Conservation (phyloP, 208 protist genomes). For the Acanthamoeba rhysodes region DNA sequence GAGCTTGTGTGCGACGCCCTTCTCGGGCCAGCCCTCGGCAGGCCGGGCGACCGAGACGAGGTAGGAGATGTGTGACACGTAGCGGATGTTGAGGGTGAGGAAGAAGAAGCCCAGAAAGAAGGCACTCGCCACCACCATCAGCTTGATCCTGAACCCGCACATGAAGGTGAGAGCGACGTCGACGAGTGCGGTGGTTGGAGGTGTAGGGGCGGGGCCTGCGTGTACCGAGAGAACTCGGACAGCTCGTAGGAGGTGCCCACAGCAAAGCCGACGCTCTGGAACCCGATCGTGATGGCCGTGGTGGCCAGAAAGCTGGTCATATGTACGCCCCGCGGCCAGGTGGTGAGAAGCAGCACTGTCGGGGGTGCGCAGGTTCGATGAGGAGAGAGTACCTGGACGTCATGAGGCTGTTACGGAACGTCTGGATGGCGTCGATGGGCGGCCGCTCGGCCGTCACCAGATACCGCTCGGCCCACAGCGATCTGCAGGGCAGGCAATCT, state of each 20-base stretch:
- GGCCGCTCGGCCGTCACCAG: conserved; percentile 29
- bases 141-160: conserved; percentile 11
- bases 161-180: no score
- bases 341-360: no score
- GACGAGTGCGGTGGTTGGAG: background rate
- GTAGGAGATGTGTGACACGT: conserved; percentile 27
- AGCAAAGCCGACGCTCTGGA: conserved; percentile 27
- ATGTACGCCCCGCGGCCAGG: background rate
- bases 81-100: conserved; percentile 66
- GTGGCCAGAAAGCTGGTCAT: conserved; percentile 62
- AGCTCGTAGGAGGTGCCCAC: conserved; percentile 30
- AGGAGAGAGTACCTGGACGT: background rate
- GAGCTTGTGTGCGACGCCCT: background rate
- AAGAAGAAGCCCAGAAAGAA: conserved; percentile 74
- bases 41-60: conserved; percentile 42
- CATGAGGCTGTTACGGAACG: conserved; percentile 66
- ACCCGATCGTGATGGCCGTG: conserved; percentile 54
- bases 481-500: background rate
- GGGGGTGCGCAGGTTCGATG: no score
- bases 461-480: conserved; percentile 31
- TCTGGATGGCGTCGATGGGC: conserved; percentile 62
- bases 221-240: conserved; percentile 33
- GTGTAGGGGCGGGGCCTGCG: background rate
- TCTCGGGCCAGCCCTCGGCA: conserved; percentile 69
- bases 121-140: background rate